Percentiles rank a stretch among this genome's conserved stretches.
These are phyloP conservation scores for Verticillium tricorpus DNA, from an alignment of 2,329 filamentous ascomycete species.

Conservation along the genomic window DNA sequence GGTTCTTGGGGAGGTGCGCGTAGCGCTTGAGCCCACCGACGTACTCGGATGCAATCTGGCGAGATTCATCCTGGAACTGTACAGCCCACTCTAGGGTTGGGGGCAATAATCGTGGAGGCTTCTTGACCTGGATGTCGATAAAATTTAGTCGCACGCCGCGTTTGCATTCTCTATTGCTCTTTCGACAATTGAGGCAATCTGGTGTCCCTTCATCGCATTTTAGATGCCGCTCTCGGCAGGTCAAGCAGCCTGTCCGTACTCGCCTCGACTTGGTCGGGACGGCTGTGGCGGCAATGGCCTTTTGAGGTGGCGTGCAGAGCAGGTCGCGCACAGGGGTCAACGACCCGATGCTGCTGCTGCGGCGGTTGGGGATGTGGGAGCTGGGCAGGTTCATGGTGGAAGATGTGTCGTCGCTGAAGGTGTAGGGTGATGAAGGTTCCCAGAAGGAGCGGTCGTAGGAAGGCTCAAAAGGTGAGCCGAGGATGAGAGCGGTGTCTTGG, in stretches of 20 bases:
- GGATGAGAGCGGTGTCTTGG: constrained; percentile 17
- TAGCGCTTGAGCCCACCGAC: constrained; percentile 73
- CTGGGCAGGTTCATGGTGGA: constrained; percentile 15
- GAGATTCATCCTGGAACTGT: constrained; percentile 82
- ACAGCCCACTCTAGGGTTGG: constrained; percentile 66
- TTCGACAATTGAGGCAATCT: constrained; percentile 73
- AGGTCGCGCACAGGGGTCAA: constrained; percentile 12
- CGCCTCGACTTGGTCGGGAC: constrained; percentile 65
- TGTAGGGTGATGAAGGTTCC: constrained; percentile 21
- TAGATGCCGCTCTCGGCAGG: constrained; percentile 82
- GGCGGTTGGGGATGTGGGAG: constrained; percentile 12
- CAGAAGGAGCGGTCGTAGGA: constrained; percentile 5
- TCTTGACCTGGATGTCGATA: constrained; percentile 73
- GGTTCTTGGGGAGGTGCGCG: constrained; percentile 42
- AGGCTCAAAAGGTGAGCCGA: constrained; percentile 16
- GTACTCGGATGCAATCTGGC: constrained; percentile 87
- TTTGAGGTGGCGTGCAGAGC: constrained; percentile 9
- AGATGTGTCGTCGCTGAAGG: constrained; percentile 20
- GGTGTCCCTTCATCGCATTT: constrained; percentile 78
- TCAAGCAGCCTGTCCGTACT: constrained; percentile 85
- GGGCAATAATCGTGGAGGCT: constrained; percentile 55
- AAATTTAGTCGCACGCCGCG: constrained; percentile 87
- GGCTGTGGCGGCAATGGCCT: constrained; percentile 8
- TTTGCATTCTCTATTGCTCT: constrained; percentile 81
- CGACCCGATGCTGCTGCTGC: constrained; percentile 12